Base-by-base conservation (phyloP, 768 basidiomycete species). In the Daedaleopsis nitida region DNA sequence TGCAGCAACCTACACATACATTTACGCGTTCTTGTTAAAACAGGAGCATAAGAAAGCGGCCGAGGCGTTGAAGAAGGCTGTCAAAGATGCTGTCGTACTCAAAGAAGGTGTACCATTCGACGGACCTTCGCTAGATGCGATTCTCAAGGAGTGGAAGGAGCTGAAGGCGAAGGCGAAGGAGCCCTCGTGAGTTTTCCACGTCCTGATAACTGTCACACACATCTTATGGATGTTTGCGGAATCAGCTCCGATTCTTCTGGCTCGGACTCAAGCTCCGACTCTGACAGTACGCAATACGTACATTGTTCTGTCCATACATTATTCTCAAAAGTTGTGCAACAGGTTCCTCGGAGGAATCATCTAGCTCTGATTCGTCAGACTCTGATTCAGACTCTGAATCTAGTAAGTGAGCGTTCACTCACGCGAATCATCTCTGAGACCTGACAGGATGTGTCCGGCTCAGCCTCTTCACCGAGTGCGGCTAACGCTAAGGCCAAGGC, bases 1-100 rank as follows among this genome's bases (percentile, higher is more conserved):
- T 39, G 35, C 69, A 93, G 92, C 80, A 23, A 87, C 89, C 5
- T 95, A 93, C 78, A 81, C 84, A 66, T 75, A 92, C 52, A 86
- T 95, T 59, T 82, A 92, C 69, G 77, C 84, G 10, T 95, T 94
- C 75, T 79, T 95, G 39, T 77, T 73, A 59, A 82, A 85, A 68
- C 84, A 81, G 50, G 80, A 83, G 0, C 88, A 93, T 72, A 70
- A 71, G 34, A 91, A 91, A 67, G 89, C 85, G 9, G 92, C 92
- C 10, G 77, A 82, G 59, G 86, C 88, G 1, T 76, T 94, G 52
- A 91, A 85, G 76, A 90, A 87, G 65, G 89, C 89, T 24, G 90
- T 83, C 21, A 86, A 84, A 72, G 78, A 81, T 51, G 69, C 83
- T 16, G 82, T 89, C 43, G 74, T 85, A 13, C 75, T 92, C 24